Percentiles rank a stretch among this genome's conserved stretches.
Conservation (phyloP, 2,329 filamentous ascomycete genomes). For the Beauveria asiatica region DNA sequence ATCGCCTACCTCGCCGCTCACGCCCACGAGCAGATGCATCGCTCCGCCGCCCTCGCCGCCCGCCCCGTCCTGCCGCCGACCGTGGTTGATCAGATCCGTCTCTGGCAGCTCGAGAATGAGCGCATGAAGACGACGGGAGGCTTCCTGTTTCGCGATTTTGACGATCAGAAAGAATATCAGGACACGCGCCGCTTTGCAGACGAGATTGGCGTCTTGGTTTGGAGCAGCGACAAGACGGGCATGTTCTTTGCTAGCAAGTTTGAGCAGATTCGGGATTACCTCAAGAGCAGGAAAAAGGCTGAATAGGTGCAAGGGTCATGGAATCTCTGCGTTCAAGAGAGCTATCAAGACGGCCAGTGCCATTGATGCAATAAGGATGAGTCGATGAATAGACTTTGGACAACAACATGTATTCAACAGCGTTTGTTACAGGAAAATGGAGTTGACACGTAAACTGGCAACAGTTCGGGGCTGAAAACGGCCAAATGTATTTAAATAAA, state of each 20-base stretch:
- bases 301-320: conserved; percentile 20
- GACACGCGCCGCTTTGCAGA: conserved; percentile 71
- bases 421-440: neutral
- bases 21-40: conserved; percentile 89
- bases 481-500: conserved; percentile 5
- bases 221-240: conserved; percentile 70
- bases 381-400: neutral
- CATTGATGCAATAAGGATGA: neutral
- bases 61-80: conserved; percentile 81
- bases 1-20: conserved; percentile 87
- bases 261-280: conserved; percentile 77
- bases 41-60: conserved; percentile 47
- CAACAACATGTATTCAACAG: neutral
- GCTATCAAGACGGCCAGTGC: too few relatives aligned
- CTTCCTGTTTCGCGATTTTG: conserved; percentile 86
- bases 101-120: conserved; percentile 97
- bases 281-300: conserved; percentile 55
- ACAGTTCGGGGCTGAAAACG: neutral
- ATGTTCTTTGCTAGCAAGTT: conserved; percentile 90
- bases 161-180: conserved; percentile 59
- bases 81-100: conserved; percentile 90
- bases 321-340: too few relatives aligned
- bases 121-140: conserved; percentile 78
- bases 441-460: neutral
- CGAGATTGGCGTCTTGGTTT: conserved; percentile 81